phyloP scores from a whole-genome alignment of 2,329 filamentous ascomycete genomes.

The Fragosphaeria purpurea region DNA sequence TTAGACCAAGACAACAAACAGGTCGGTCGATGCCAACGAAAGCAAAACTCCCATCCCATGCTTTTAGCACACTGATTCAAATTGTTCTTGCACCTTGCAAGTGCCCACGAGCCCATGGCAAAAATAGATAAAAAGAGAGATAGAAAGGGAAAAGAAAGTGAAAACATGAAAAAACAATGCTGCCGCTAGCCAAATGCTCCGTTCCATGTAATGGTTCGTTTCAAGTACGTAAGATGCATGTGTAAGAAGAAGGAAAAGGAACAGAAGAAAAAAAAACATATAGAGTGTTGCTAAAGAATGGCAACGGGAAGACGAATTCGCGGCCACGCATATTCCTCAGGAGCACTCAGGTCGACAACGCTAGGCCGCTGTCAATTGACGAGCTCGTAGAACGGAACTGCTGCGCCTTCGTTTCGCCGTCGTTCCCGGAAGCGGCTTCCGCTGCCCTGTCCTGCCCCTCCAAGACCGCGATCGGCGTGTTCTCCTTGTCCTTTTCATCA shows the following conservation, averaged over 20 bases:
- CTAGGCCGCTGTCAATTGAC: conserved; percentile 20
- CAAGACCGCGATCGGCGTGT: neutral
- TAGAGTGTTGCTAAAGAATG: neutral
- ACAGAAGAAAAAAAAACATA: neutral
- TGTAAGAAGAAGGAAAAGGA: neutral
- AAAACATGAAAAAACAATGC: neutral
- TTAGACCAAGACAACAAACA: neutral
- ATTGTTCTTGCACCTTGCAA: conserved; percentile 3
- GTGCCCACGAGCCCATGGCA: neutral
- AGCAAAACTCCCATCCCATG: neutral
- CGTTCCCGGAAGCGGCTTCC: neutral
- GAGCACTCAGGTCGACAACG: conserved; percentile 10
- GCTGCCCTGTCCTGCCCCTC: neutral
- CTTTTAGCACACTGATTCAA: conserved; percentile 1
- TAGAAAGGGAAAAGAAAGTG: neutral
- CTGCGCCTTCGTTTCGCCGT: neutral
- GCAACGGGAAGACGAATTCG: neutral
- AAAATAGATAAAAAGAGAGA: neutral
- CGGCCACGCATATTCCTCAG: neutral
- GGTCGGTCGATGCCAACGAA: no score
- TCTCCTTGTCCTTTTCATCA: conserved; percentile 17
- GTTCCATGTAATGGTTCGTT: neutral
- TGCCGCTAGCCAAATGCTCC: neutral
- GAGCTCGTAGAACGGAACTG: conserved; percentile 11
- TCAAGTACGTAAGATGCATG: neutral